Evolutionary conservation across 345 rosid species (phyloP).

Genomic region (Lepidium sativum): DNA sequence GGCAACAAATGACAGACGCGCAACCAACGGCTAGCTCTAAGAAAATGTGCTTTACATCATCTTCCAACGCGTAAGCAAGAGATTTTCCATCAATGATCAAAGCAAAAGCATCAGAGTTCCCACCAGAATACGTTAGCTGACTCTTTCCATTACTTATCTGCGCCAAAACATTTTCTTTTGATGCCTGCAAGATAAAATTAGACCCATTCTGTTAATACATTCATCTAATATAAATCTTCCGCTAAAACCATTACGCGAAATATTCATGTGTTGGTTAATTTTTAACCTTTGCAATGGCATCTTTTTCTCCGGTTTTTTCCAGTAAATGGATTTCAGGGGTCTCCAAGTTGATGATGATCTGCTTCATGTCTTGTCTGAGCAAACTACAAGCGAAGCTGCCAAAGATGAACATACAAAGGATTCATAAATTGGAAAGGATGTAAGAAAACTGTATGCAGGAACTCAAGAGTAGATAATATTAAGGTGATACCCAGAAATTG

Average conservation of each 20-base stretch:
- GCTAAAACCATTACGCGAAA: neutral
- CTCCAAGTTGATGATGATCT: conserved; percentile 72
- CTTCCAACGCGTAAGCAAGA: conserved; percentile 80
- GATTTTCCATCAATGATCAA: conserved; percentile 93
- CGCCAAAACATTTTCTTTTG: conserved; percentile 49
- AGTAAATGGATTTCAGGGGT: conserved; percentile 52
- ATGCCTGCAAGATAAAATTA: conserved; percentile 43
- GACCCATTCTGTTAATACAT: neutral
- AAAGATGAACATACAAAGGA: conserved; percentile 24
- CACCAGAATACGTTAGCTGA: conserved; percentile 41
- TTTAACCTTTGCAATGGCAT: conserved; percentile 56
- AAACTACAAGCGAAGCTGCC: conserved; percentile 87
- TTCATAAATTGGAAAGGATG: neutral
- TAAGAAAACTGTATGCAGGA: neutral
- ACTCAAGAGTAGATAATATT: conserved; percentile 11
- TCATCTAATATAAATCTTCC: neutral
- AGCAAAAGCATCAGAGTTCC: conserved; percentile 58
- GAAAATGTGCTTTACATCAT: conserved; percentile 53
- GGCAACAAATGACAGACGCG: conserved; percentile 94
- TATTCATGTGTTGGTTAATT: neutral
- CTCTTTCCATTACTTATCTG: conserved; percentile 60
- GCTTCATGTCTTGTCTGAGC: conserved; percentile 95
- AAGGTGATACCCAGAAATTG: conserved; percentile 14
- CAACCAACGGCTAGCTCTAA: conserved; percentile 75
- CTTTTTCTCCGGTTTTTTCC: conserved; percentile 65